phyloP scores from a whole-genome alignment of 768 basidiomycete species.

The Mycena polygramma region DNA sequence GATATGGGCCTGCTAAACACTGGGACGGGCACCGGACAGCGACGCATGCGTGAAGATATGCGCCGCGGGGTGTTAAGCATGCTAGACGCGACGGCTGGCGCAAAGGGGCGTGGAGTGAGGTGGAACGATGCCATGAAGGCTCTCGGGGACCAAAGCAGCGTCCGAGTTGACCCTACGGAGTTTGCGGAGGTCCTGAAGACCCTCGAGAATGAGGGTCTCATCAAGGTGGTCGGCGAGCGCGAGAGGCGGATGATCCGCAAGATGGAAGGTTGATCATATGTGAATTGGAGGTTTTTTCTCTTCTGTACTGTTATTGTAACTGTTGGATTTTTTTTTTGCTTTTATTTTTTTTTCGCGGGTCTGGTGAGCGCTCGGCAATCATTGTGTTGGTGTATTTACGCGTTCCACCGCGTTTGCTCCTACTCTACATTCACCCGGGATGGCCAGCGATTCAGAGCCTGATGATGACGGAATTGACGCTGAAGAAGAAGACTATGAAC shows the following conservation, averaged over 20 bases:
- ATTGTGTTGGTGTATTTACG: slow-evolving; percentile 11
- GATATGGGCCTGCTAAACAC: slow-evolving; percentile 97
- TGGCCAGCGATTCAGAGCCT: slow-evolving; percentile 76
- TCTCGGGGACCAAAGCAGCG: slow-evolving; percentile 86
- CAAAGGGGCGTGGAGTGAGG: slow-evolving; percentile 72
- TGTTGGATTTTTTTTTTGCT: slow-evolving; percentile 4
- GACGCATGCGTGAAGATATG: slow-evolving; percentile 91
- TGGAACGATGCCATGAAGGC: slow-evolving; percentile 88
- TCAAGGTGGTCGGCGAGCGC: slow-evolving; percentile 90
- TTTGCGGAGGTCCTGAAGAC: slow-evolving; percentile 84
- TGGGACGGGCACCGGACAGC: slow-evolving; percentile 89
- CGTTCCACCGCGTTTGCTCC: slow-evolving; percentile 4
- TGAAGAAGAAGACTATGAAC: slow-evolving; percentile 74
- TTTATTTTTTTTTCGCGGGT: neutral
- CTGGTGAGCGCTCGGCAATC: neutral
- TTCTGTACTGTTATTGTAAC: slow-evolving; percentile 12
- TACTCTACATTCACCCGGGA: slow-evolving; percentile 38
- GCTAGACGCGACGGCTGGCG: slow-evolving; percentile 65
- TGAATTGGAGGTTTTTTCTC: neutral
- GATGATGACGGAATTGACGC: slow-evolving; percentile 68
- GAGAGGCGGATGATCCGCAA: slow-evolving; percentile 85
- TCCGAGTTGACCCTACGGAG: slow-evolving; percentile 83
- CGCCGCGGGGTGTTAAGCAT: slow-evolving; percentile 81
- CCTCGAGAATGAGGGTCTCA: slow-evolving; percentile 86
- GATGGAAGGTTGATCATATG: slow-evolving; percentile 59